Evolutionary conservation across 2,329 filamentous ascomycete genomes (phyloP), one percentile per base, ranked within the genome.

Genomic region (Fusarium nanum): DNA sequence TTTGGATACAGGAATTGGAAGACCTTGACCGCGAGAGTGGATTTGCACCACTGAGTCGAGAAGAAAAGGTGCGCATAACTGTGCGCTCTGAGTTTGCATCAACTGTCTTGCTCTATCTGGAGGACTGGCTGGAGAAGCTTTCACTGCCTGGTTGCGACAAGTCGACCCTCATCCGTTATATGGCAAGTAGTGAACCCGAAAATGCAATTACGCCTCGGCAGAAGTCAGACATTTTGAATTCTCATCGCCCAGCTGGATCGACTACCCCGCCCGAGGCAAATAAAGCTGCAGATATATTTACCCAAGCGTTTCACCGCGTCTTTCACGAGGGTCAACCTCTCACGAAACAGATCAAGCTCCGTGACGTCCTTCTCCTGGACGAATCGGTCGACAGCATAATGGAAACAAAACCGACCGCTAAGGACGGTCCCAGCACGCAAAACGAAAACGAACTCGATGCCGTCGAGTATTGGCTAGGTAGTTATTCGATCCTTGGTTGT

Each of bases 1-100:
- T 82, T 20, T 89, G 87, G 86, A 81, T 89, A 14, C 82, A 86
- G 67, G 86, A 88, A 69, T 77, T 89, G 13, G 85, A 88, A 67
- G 84, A 83, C 34, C 87, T 88, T 78, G 87, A 89, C 61, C 83
- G 82, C 61, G 85, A 86, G 49, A 88, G 85, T 6, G 87, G 87
- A 1, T 88, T 89, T 71, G 85, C 85, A 60, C 83, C 85, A 14
- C 79, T 87, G 60, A 86, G 83, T 52, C 81, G 85, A 30, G 81
- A 83, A 48, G 82, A 87, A 60, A 88, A 87, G 67, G 80, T 83
- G 23, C 76, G 78, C 14, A 81, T 84, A 56, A 85, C 85, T 5
- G 81, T 83, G 20, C 82, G 83, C 52, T 81, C 85, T 49, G 87
- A 89, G 75, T 83, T 83, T 41, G 85, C 86, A 1, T 83, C 83